Conservation (phyloP, 2,329 filamentous ascomycete genomes). For the Microascus cirrosus region DNA sequence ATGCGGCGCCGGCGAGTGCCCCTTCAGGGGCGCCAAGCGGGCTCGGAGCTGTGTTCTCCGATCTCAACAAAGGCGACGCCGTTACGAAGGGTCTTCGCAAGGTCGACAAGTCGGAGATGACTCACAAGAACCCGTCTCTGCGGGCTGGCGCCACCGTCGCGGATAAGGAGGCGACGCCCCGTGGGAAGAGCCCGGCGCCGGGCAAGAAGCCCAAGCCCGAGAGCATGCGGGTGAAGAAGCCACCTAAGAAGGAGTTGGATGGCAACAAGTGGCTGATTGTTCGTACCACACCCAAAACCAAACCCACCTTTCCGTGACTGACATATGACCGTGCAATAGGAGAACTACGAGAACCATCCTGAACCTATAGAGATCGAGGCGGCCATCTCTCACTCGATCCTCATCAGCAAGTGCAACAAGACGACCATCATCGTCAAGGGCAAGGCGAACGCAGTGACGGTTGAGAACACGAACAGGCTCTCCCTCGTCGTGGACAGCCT, state of each 20-base stretch:
- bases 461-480: slow-evolving; percentile 79
- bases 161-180: slow-evolving; percentile 38
- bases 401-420: slow-evolving; percentile 87
- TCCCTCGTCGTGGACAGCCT: slow-evolving; percentile 83
- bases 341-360: slow-evolving; percentile 75
- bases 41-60: slow-evolving; percentile 79
- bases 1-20: slow-evolving; percentile 17
- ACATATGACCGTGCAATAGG: slow-evolving; percentile 30
- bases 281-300: slow-evolving; percentile 18
- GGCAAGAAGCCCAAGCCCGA: slow-evolving; percentile 81
- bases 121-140: slow-evolving; percentile 90
- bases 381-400: slow-evolving; percentile 73
- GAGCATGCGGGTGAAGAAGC: slow-evolving; percentile 75
- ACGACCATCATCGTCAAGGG: slow-evolving; percentile 80
- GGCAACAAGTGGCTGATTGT: slow-evolving; percentile 91
- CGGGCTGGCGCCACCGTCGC: slow-evolving; percentile 63
- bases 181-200: slow-evolving; percentile 77
- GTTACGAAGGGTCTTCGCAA: slow-evolving; percentile 85
- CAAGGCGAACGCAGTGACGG: slow-evolving; percentile 93
- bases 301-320: slow-evolving; percentile 5
- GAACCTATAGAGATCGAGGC: slow-evolving; percentile 73
- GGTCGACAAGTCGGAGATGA: slow-evolving; percentile 93
- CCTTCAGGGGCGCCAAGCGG: slow-evolving; percentile 38
- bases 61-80: slow-evolving; percentile 79
- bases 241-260: slow-evolving; percentile 65